These are phyloP conservation scores for Clitopilus passeckerianus DNA, from an alignment of 768 basidiomycete genomes.

Conservation along the genomic window DNA sequence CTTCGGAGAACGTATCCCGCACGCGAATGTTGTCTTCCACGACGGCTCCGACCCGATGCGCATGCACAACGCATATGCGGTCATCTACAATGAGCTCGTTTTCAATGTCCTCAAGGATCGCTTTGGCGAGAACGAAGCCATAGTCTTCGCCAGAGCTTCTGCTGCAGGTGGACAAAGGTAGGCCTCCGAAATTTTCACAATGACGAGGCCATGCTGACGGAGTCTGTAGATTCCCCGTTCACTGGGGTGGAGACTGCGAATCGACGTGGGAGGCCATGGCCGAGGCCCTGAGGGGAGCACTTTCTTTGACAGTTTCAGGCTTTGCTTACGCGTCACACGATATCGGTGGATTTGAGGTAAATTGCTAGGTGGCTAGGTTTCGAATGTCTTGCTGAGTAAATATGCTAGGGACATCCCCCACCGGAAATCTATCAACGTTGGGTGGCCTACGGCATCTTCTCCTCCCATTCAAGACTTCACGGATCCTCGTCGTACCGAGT, in stretches of 20 bases:
- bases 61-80: constrained; percentile 70
- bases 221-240: constrained; percentile 34
- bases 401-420: constrained; percentile 52
- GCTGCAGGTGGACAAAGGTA: constrained; percentile 68
- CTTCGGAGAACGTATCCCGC: constrained; percentile 75
- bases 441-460: constrained; percentile 75
- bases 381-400: not conserved
- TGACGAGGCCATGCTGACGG: not conserved
- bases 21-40: constrained; percentile 54
- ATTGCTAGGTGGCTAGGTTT: constrained; percentile 2
- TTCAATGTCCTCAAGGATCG: constrained; percentile 54
- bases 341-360: constrained; percentile 71
- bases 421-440: constrained; percentile 71
- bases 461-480: constrained; percentile 70
- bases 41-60: constrained; percentile 65
- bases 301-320: constrained; percentile 64
- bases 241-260: constrained; percentile 77
- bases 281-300: constrained; percentile 60
- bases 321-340: constrained; percentile 74
- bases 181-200: constrained; percentile 3
- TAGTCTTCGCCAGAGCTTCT: constrained; percentile 65
- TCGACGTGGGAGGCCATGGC: constrained; percentile 78
- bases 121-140: constrained; percentile 61
- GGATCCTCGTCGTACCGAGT: constrained; percentile 73
- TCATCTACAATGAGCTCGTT: constrained; percentile 67